A percentile compares a stretch with the other conserved stretches of the same genome.
phyloP scores from a whole-genome alignment of 2,329 filamentous ascomycete genomes.

The Nectriaceae sp. region DNA sequence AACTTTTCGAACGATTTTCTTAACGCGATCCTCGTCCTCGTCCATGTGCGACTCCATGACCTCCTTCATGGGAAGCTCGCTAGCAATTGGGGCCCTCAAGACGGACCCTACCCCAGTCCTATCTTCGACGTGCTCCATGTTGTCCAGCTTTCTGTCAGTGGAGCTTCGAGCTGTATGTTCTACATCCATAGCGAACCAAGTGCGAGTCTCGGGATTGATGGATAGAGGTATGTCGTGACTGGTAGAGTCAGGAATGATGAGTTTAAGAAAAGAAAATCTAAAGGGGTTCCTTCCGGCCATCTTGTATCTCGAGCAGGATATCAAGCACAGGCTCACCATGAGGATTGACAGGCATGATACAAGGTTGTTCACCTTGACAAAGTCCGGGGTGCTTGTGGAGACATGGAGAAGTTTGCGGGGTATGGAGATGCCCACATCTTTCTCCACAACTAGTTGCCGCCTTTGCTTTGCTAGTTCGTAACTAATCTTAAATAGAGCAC shows the following conservation, averaged over 20 bases:
- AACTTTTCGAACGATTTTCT: neutral
- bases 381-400: neutral
- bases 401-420: neutral
- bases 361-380: neutral
- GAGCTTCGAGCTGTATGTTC: neutral
- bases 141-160: neutral
- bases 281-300: neutral
- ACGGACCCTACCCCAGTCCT: neutral
- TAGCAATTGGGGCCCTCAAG: neutral
- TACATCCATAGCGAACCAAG: neutral
- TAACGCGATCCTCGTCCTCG: neutral
- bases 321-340: neutral
- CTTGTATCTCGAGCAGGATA: neutral
- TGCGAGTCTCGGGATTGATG: neutral
- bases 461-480: neutral
- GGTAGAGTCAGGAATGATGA: neutral
- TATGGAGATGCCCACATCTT: neutral
- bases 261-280: neutral
- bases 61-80: neutral
- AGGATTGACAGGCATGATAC: neutral
- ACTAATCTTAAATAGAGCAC: neutral
- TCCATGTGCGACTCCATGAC: neutral
- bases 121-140: neutral
- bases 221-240: neutral
- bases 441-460: neutral